Evolutionary conservation across 805 yeast genomes (phyloP), one percentile per base, ranked within the genome.

Genomic region (Suhomyces pyralidae): DNA sequence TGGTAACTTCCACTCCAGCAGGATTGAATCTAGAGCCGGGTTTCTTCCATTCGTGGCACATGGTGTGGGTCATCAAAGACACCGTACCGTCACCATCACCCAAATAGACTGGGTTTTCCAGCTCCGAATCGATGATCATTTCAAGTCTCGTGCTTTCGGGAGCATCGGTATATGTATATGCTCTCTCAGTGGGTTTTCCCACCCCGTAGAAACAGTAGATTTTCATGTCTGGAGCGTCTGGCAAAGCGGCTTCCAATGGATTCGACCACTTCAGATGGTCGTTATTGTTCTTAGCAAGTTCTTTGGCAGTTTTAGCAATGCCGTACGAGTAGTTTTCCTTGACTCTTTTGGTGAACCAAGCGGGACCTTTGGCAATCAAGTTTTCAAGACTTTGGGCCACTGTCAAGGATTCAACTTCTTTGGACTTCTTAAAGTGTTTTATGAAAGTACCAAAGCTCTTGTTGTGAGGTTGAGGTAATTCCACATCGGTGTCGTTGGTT

Each of bases 31-130:
- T 76, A 52, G 85, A 81, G 28, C 81, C 77, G 20, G 73, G 61
- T 50, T 82, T 81, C 59, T 84, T 84, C 97, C 97, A 92, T 64
- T 87, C 85, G 64, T 94, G 97, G 64, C 97, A 90, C 83, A 91
- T 89, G 1, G 90, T 61, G 62, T 94, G 98, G 0, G 97, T 85
- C 57, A 91, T 70, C 19, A 94, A 62, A 2, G 97, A 90, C 4
- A 94, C 88, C 0, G 99, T 94, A 4, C 99, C 99, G 68, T 94
- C 99, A 25, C 99, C 99, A 64, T 94, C 96, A 1, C 96, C 86
- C 63, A 90, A 76, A 36, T 79, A 77, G 0, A 94, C 97, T 0
- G 96, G 85, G 36, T 80, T 75, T 4, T 71, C 75, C 40, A 80
- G 77, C 8, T 81, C 88, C 22, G 81, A 70, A 59, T 88, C 90